Evolutionary conservation across 805 yeast species (phyloP), one percentile per base, ranked within the genome.

Genomic region (Starmera dryadoides): DNA sequence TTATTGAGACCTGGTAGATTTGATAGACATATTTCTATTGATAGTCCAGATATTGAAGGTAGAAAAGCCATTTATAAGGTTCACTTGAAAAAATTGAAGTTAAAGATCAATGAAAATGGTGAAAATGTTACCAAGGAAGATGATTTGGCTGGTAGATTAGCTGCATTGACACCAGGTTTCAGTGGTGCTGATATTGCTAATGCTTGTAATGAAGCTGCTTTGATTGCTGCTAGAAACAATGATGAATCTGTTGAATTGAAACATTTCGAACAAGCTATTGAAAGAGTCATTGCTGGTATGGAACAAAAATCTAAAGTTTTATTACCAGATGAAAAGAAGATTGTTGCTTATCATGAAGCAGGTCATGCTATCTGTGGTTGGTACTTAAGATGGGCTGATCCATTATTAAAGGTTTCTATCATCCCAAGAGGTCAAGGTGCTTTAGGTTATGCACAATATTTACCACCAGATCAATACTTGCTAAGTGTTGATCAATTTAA

Each of bases 281-380:
- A 89, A 63, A 77, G 96, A 55, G 96, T 88, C 35, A 80, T 88
- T 64, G 96, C 94, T 10, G 97, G 97, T n/a, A 66, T 89, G 34
- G 96, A 88, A 59, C 82, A 83, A 62, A 86, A 86, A 56, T 77
- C 93, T 1, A 77, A 81, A 57, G 79, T 89, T 8, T 68, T 88
- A 38, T 78, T 86, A 6, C 80, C 81, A 9, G 86, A 82, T 28
- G 95, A 89, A 60, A 85, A 86, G 68, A 77, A 69, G 48, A 76
- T 85, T 25, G 96, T 88, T 36, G 96, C 96, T 0, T 88, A 85
- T 58, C 97, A 88, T 61, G 97, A 88, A 64, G 97, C 97, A 2
- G 97, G 97, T 0, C 97, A 88, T 60, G 97, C 97, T 4, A 82
- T 88, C 36, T 85, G 96, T 63, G 97, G 96, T 18, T 89, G 96